Base-by-base conservation (phyloP, 306 rosid genomes). In the Leucaena leucocephala region DNA sequence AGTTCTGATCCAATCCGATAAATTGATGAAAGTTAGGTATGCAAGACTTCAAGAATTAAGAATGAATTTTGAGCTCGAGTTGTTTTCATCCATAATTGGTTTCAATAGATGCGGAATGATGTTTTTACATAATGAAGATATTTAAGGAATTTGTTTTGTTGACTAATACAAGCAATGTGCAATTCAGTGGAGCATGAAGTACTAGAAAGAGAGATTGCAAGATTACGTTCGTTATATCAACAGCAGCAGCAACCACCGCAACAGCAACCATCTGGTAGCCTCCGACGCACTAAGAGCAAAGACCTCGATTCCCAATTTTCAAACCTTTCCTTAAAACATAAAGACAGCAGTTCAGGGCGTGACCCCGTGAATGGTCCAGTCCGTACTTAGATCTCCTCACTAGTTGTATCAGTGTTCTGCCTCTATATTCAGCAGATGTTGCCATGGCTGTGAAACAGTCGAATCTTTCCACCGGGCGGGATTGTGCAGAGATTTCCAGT, bases 141-240 rank as follows among this genome's bases (percentile, higher is more conserved):
- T 79, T 66, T 65, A 42, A 67, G 48, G 65, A 45, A 49, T 78
- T 58, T 73, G 45, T 70, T 80, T 62, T 57, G 39, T 77, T 44
- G 83, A 71, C 91, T 92, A 76, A 92, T 27, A 70, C 80, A 33
- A 80, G 42, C 48, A 22, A 77, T 78, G 76, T 81, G 78, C 74
- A 86, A 70, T 90, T 68, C 88, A 96, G 99, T 96, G 97, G 99
- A 96, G 86, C 99, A 96, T 78, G 99, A 96, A 88, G 97, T 96
- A 61, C 85, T 96, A 88, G 99, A 96, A 84, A 96, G 97, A 83
- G 99, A 96, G 91, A 89, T 96, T 38, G 96, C 96, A 75, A 90
- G 99, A 91, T 84, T 96, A 69, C 89, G 96, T 72, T 2, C 86
- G 35, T 61, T 96, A 88, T 90, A 87, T 79, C 90, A 93, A 80